These are phyloP conservation scores for Hemerocallis citrina DNA, from an alignment of 106 monocot genomes.

Conservation along the genomic window DNA sequence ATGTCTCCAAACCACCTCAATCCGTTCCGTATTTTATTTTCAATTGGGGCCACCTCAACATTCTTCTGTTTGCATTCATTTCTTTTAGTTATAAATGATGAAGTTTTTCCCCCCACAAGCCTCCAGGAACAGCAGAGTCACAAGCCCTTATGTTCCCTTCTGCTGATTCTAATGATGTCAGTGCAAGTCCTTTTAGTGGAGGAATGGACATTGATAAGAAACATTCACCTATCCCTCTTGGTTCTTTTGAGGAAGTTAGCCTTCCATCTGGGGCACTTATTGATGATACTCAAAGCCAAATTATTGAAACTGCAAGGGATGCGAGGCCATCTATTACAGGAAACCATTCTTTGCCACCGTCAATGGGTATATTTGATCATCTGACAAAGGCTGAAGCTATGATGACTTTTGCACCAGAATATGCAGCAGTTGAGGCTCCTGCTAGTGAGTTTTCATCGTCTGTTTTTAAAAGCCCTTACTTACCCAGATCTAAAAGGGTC, in stretches of 20 bases:
- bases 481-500: conserved; percentile 63
- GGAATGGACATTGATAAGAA: conserved; percentile 53
- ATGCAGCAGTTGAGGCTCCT: conserved; percentile 74
- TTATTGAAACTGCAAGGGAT: conserved; percentile 30
- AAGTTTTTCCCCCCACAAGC: conserved; percentile 33
- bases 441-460: conserved; percentile 30
- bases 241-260: conserved; percentile 50
- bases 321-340: conserved; percentile 12
- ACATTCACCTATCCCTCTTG: conserved; percentile 37
- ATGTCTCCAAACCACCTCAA: no score
- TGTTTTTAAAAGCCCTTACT: conserved; percentile 67
- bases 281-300: conserved; percentile 26
- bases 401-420: conserved; percentile 83
- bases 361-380: conserved; percentile 46
- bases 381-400: conserved; percentile 79
- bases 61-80: no score
- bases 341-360: conserved; percentile 16
- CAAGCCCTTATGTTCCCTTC: conserved; percentile 45
- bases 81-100: no score
- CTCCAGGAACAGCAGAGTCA: conserved; percentile 84
- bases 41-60: no score
- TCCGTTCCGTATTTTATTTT: no score
- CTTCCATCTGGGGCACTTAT: conserved; percentile 16
- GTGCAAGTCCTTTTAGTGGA: conserved; percentile 29
- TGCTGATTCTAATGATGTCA: conserved; percentile 55